Percentiles rank a stretch among this genome's conserved stretches.
Conservation (phyloP, 352 stramenopile genomes). For the Pythium pyrilobum region DNA sequence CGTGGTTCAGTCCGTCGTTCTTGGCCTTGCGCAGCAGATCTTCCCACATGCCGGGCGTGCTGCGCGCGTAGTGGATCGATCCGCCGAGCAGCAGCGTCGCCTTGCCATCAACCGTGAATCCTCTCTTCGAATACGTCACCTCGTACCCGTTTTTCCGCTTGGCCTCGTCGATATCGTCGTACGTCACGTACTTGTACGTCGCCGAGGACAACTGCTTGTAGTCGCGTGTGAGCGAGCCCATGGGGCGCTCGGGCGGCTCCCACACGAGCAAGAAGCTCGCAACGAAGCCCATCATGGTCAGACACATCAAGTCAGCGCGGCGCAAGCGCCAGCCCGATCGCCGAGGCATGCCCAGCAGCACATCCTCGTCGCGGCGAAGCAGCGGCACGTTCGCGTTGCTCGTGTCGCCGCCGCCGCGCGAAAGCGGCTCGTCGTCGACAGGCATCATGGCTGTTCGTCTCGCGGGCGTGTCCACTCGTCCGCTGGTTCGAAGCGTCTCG, state of each 20-base stretch:
- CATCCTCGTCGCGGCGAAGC: not conserved
- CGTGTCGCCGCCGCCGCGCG: not conserved
- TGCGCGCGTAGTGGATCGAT: constrained; percentile 64
- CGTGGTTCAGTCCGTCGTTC: constrained; percentile 66
- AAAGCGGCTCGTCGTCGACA: not conserved
- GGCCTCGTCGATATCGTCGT: constrained; percentile 38
- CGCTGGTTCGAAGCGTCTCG: too few species aligned
- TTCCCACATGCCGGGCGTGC: constrained; percentile 46
- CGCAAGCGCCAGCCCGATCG: constrained; percentile 22
- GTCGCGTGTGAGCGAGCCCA: constrained; percentile 31
- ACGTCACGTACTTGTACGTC: constrained; percentile 44
- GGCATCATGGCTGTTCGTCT: too few species aligned
- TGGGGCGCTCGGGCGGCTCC: constrained; percentile 31
- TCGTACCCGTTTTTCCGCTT: constrained; percentile 43
- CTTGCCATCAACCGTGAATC: constrained; percentile 56
- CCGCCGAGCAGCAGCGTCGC: constrained; percentile 55
- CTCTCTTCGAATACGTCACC: constrained; percentile 37
- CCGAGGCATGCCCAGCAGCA: too few species aligned
- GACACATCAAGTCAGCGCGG: constrained; percentile 43
- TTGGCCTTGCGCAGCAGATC: constrained; percentile 55
- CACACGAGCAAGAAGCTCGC: constrained; percentile 46
- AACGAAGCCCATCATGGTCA: constrained; percentile 41
- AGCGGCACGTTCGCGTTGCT: not conserved
- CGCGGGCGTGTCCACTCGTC: too few species aligned
- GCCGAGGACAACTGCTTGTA: not conserved